Base-by-base conservation (phyloP, 1,284 basidiomycete species). In the Apiotrichum gracile region DNA sequence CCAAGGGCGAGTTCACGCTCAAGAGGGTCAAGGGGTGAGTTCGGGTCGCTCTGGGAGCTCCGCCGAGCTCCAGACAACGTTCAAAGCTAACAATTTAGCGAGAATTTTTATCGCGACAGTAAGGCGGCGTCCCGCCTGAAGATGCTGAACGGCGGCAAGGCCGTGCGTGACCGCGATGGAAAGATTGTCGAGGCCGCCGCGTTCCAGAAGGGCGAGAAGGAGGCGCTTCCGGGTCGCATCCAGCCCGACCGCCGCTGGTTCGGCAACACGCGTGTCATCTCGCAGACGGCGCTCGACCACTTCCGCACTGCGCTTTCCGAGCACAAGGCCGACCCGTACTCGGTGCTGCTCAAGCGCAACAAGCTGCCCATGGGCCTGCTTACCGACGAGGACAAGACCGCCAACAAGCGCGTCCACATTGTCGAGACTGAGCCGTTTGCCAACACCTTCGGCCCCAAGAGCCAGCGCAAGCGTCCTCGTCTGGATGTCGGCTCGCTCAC, bases 191-290 rank as follows among this genome's bases (percentile, higher is more conserved):
- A 93, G 75, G 90, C 89, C 46, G 92, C 93, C 57, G 88, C 87
- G 3, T 97, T 91, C 72, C 92, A 96, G 77, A 91, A n/a, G n/a
- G n/a, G n/a, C n/a, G n/a, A 88, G 72, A 85, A 85, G 61, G 91
- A 94, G 74, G 85, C 87, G 5, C 84, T 83, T 52, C 87, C 88
- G 0, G 92, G 92, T 19, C 79, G 91, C 54, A 88, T 96, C 29
- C 88, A 92, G 76, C 88, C 92, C 58, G 93, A 97, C 79, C 80
- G 90, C 55, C 77, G 91, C 64, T 96, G 92, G 92, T 97, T 97
- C 67, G 92, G 91, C 44, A 98, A 98, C 77, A 98, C 96, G 13
- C 82, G 96, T 68, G 94, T 97, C 49, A 97, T 99, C 71, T 91
- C 89, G n/a, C 92, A 97, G 70, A 87, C 83, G 37, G 91, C 92